Base-by-base conservation (phyloP, 2,329 filamentous ascomycete genomes). In the Talaromyces sp. region DNA sequence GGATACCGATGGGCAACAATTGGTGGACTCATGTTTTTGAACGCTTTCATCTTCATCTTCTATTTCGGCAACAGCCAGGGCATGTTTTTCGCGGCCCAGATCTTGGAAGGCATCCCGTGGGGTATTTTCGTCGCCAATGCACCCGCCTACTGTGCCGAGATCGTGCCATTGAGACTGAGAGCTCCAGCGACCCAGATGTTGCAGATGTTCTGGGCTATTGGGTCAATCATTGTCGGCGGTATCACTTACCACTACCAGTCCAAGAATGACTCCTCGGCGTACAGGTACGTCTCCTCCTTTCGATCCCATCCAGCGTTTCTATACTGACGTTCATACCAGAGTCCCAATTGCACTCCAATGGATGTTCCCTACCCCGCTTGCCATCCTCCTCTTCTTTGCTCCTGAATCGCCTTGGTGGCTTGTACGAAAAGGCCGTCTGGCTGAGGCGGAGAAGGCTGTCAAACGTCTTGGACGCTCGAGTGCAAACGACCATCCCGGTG, bases 151-250 rank as follows among this genome's bases (percentile, higher is more conserved):
- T 84, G 81, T 73, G 76, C 75, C 69, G 86, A 88, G 71, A 85
- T 88, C 62, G 83, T 86, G 2, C 85, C 85, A 1, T 79, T 88
- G 59, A 76, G 76, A 69, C 73, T 88, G 61, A 75, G 85, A 71
- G 85, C 82, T 60, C 81, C 84, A 21, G 80, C 80, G 4, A 88
- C 85, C 2, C 82, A 84, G 73, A 87, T 84, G 81, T 68, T 88
- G 73, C 85, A 88, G 75, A 87, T 87, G 84, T 85, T 84, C 76
- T 88, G 85, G 85, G 82, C 84, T 18, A 83, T 88, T 69, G 85
- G 85, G 28, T 72, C 75, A 39, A 87, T 88, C 70, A 85, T 88
- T 63, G 85, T 87, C 25, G 82, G 79, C 35, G 84, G 75, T 64
- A 79, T 84, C 64, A 83, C 82, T 58, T 87, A 84, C 71, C 69